Conservation (phyloP, 2,329 filamentous ascomycete species). For the Paecilomyces niveus region DNA sequence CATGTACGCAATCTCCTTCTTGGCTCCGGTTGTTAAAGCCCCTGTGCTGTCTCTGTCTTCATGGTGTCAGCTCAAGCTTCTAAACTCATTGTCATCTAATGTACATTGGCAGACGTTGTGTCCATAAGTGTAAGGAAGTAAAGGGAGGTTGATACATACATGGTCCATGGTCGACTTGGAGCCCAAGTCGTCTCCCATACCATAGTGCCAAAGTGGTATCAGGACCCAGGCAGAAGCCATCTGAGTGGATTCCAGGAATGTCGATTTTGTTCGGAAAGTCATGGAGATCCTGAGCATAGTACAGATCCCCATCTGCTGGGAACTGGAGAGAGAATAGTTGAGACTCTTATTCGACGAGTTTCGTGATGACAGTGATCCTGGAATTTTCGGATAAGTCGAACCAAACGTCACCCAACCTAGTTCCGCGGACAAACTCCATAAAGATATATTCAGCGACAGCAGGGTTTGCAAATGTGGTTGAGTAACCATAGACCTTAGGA, state of each 20-base stretch:
- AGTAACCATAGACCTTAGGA: conserved; percentile 15
- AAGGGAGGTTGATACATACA: conserved; percentile 10
- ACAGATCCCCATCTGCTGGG: conserved; percentile 21
- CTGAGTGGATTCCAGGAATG: conserved; percentile 3
- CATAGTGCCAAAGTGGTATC: conserved; percentile 17
- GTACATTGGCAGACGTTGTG: too few relatives aligned
- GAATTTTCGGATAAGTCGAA: conserved; percentile 5
- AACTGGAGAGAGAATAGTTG: conserved; percentile 9
- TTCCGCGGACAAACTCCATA: conserved; percentile 14
- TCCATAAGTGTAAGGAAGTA: too few relatives aligned
- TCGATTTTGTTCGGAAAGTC: not conserved
- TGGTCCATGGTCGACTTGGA: conserved; percentile 17
- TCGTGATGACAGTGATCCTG: conserved; percentile 9
- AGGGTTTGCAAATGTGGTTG: conserved; percentile 12
- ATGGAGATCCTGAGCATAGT: conserved; percentile 14
- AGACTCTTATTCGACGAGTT: conserved; percentile 13
- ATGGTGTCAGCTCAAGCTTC: not conserved
- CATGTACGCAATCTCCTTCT: conserved; percentile 17
- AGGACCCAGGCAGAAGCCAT: conserved; percentile 15
- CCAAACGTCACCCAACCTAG: conserved; percentile 12
- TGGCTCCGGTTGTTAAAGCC: conserved; percentile 9
- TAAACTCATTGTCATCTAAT: too few relatives aligned
- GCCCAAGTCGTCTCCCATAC: conserved; percentile 13
- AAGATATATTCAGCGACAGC: conserved; percentile 21
- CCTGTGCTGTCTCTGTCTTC: conserved; percentile 9